Evolutionary conservation across 2,329 filamentous ascomycete genomes (phyloP), one percentile per base, ranked within the genome.

Genomic region (Penicillium expansum): DNA sequence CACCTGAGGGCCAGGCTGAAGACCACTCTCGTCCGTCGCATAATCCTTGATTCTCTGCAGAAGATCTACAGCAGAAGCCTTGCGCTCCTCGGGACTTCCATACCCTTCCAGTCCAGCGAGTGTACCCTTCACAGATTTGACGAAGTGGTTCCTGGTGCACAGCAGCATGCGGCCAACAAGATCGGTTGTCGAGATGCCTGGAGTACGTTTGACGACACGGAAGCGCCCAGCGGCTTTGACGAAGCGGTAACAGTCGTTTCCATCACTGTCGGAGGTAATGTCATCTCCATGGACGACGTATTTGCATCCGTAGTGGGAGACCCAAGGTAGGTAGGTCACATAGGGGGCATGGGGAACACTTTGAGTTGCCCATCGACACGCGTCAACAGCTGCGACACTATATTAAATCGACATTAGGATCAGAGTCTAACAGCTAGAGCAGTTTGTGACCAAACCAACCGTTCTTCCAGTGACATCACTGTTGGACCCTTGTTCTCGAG

Each of bases 241-340:
- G 70, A 93, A 97, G 59, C 94, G 90, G 78, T 99, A 99, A 79
- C 93, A 97, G 78, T 99, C 94, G 73, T 96, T 89, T 41, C 94
- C 94, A 64, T 87, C 86, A 71, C 89, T 90, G 76, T 99, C 94
- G 0, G 92, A 96, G 3, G 94, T 97, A 71, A 97, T 96, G 76
- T 97, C 93, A 74, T 97, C 94, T 59, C 93, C 93, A 75, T 97
- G 93, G 2, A 96, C 93, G 41, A 97, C 94, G 74, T 93, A 97
- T 70, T 89, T 86, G 81, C 94, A 97, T 61, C 94, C 92, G 73
- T 94, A 97, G 76, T 96, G 92, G 55, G 88, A 88, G 69, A 99
- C 96, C 91, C 92, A 99, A 48, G 89, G 87, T 47, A 97, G 84
- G 59, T 88, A 88, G 22, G 94, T 99, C 55, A 99, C 94, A 77